A percentile compares a stretch with the other conserved stretches of the same genome.
Evolutionary conservation across 1,284 basidiomycete genomes (phyloP).

Genomic region (Heterobasidion irregulare): DNA sequence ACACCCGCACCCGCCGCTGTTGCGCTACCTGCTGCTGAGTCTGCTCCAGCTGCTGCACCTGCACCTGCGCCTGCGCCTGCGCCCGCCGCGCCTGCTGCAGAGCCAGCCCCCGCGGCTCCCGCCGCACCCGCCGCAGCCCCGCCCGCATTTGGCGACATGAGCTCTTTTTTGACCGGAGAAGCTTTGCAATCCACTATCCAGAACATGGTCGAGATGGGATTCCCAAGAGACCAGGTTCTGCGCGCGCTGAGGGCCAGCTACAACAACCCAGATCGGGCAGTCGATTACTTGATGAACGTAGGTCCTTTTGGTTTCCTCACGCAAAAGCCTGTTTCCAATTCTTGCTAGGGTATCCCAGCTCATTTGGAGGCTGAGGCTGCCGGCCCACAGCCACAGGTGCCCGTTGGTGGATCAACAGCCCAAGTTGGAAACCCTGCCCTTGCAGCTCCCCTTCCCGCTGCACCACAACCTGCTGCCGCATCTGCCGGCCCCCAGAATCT

Average conservation of each 20-base stretch:
- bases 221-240: conserved; percentile 79
- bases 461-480: conserved; percentile 20
- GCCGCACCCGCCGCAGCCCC: conserved; percentile 8
- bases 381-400: conserved; percentile 24
- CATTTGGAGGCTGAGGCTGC: conserved; percentile 46
- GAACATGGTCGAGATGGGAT: conserved; percentile 94
- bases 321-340: conserved; percentile 1
- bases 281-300: conserved; percentile 94
- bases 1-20: conserved; percentile 14
- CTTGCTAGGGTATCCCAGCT: conserved; percentile 70
- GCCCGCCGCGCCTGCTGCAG: conserved; percentile 24
- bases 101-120: conserved; percentile 23
- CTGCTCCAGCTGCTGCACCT: conserved; percentile 19
- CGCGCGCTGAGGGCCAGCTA: conserved; percentile 89
- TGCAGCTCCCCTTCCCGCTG: conserved; percentile 20
- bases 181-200: conserved; percentile 70
- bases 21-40: conserved; percentile 22
- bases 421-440: conserved; percentile 26
- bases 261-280: conserved; percentile 97
- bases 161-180: conserved; percentile 66
- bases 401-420: conserved; percentile 28
- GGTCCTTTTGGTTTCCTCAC: conserved; percentile 20
- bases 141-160: conserved; percentile 35
- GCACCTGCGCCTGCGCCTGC: conserved; percentile 23
- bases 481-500: conserved; percentile 55